These are phyloP conservation scores for Priceomyces castillae DNA, from an alignment of 805 yeast genomes.

Conservation along the genomic window DNA sequence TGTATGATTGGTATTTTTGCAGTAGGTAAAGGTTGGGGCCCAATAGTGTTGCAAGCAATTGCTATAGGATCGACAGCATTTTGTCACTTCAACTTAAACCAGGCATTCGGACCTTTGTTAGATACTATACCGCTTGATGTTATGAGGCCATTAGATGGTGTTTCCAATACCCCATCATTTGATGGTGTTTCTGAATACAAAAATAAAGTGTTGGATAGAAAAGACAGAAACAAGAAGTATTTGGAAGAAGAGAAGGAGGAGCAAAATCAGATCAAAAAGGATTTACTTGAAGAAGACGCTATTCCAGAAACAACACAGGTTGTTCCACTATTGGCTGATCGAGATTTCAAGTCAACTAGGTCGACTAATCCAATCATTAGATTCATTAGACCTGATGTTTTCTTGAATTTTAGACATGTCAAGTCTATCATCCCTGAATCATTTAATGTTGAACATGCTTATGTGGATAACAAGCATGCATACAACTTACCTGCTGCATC, in stretches of 20 bases:
- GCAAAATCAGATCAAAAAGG: conserved; percentile 5
- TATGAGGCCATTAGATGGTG: conserved; percentile 77
- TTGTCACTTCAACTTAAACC: conserved; percentile 60
- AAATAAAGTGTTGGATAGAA: conserved; percentile 27
- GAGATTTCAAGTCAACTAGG: conserved; percentile 42
- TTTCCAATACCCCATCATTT: conserved; percentile 59
- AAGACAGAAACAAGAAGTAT: conserved; percentile 7
- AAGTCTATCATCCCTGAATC: conserved; percentile 34
- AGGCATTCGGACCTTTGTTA: conserved; percentile 64
- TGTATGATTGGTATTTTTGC: conserved; percentile 84
- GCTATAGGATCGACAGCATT: conserved; percentile 64
- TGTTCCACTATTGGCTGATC: conserved; percentile 70
- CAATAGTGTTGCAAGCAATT: conserved; percentile 72
- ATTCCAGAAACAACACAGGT: conserved; percentile 8
- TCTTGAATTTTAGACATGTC: conserved; percentile 42
- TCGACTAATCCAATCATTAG: conserved; percentile 44
- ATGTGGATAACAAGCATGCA: conserved; percentile 55
- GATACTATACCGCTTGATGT: conserved; percentile 62
- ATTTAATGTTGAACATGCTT: conserved; percentile 35
- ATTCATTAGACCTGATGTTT: conserved; percentile 61
- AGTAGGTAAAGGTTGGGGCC: conserved; percentile 95
- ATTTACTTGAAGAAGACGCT: conserved; percentile 10
- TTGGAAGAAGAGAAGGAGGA: conserved; percentile 11
- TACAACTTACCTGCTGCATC: conserved; percentile 74
- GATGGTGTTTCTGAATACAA: conserved; percentile 33